Percentiles rank a stretch among this genome's conserved stretches.
These are phyloP conservation scores for Nothopassalora personata DNA, from an alignment of 2,329 filamentous ascomycete genomes.

Conservation along the genomic window DNA sequence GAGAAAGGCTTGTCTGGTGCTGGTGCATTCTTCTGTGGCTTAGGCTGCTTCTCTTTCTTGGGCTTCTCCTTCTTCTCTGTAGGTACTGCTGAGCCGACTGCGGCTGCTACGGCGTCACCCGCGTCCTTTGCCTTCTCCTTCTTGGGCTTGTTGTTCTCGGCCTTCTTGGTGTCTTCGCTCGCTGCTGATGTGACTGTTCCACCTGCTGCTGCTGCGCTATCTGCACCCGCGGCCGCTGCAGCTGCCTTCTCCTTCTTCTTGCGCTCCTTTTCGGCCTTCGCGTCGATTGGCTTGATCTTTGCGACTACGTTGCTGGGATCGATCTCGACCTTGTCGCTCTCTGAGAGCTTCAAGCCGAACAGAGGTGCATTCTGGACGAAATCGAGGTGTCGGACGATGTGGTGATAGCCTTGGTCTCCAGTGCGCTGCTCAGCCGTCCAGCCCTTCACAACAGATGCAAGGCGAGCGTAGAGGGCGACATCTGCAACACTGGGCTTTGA, in stretches of 20 bases:
- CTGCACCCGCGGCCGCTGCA: slow-evolving; percentile 48
- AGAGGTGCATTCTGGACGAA: slow-evolving; percentile 84
- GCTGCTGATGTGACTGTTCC: slow-evolving; percentile 39
- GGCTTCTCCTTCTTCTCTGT: slow-evolving; percentile 61
- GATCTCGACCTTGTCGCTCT: slow-evolving; percentile 70
- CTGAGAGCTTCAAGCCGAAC: slow-evolving; percentile 63
- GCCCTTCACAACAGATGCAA: slow-evolving; percentile 68
- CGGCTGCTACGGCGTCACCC: slow-evolving; percentile 46
- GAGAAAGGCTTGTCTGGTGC: slow-evolving; percentile 70
- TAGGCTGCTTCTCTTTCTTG: slow-evolving; percentile 84
- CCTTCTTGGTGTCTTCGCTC: slow-evolving; percentile 44
- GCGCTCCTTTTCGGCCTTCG: slow-evolving; percentile 92
- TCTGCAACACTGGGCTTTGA: slow-evolving; percentile 85
- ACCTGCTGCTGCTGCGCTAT: slow-evolving; percentile 43
- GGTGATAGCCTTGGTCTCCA: slow-evolving; percentile 79
- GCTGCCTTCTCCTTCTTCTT: slow-evolving; percentile 91
- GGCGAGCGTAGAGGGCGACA: slow-evolving; percentile 71
- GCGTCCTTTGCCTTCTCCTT: slow-evolving; percentile 42
- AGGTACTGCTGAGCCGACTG: slow-evolving; percentile 39
- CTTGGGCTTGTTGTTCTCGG: slow-evolving; percentile 32
- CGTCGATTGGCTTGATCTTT: slow-evolving; percentile 81
- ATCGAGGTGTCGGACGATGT: slow-evolving; percentile 87
- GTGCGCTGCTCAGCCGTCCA: slow-evolving; percentile 86
- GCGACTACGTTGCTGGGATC: slow-evolving; percentile 76
- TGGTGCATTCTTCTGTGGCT: slow-evolving; percentile 56